These are phyloP conservation scores for Climacium dendroides DNA, from an alignment of 225 moss, liverwort and hornwort genomes.

Conservation along the genomic window DNA sequence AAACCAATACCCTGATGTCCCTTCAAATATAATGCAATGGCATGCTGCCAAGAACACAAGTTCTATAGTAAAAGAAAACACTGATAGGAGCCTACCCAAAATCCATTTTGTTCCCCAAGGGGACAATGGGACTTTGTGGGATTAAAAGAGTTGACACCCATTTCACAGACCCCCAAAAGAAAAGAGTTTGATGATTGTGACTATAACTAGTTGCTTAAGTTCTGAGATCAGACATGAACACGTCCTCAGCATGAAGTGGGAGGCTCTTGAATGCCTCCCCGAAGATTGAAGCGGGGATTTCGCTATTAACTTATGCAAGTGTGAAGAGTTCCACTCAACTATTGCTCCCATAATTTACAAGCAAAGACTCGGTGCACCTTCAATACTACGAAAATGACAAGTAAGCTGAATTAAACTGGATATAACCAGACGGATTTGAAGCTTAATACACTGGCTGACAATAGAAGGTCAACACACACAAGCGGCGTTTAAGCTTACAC, in stretches of 20 bases:
- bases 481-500: neutral
- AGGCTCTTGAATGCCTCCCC: neutral
- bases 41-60: no score
- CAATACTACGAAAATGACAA: neutral
- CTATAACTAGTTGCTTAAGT: neutral
- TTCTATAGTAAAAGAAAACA: no score
- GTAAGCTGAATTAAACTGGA: neutral
- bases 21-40: no score
- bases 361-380: neutral
- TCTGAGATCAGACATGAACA: neutral
- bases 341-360: neutral
- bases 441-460: neutral
- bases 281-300: neutral
- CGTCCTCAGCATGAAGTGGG: neutral
- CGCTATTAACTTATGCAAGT: neutral
- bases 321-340: no score
- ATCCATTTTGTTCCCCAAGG: no score
- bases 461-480: conserved; percentile 2
- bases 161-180: neutral
- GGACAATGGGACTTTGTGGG: no score
- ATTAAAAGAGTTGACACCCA: neutral
- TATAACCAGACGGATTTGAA: neutral
- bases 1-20: no score
- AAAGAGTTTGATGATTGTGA: neutral
- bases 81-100: no score